A percentile compares a stretch with the other conserved stretches of the same genome.
Evolutionary conservation across 2,329 filamentous ascomycete genomes (phyloP).

Genomic region (Sporothrix phasma): DNA sequence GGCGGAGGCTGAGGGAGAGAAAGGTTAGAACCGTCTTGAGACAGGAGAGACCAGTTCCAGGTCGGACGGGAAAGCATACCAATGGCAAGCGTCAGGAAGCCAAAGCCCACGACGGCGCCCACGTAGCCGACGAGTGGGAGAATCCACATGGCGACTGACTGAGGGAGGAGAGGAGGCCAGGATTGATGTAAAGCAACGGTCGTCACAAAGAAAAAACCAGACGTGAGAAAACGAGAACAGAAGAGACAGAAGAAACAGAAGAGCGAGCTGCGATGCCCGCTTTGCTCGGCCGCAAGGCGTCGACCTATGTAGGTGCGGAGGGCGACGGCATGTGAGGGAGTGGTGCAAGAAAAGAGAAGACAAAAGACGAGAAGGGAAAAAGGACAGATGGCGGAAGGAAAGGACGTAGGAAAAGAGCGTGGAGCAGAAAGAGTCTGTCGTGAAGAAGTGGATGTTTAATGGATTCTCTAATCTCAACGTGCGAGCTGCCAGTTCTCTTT

Average conservation of each 20-base stretch:
- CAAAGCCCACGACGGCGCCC: slow-evolving; percentile 80
- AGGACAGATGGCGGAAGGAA: background rate
- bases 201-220: background rate
- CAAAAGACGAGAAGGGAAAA: background rate
- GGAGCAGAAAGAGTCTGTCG: background rate
- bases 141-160: slow-evolving; percentile 69
- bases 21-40: slow-evolving; percentile 12
- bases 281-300: slow-evolving; percentile 8
- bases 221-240: background rate
- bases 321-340: background rate
- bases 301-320: background rate
- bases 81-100: slow-evolving; percentile 89
- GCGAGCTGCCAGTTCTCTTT: too few relatives aligned
- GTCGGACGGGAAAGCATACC: slow-evolving; percentile 39
- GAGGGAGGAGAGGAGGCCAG: background rate
- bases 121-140: slow-evolving; percentile 83
- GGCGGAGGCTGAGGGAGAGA: slow-evolving; percentile 57
- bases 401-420: background rate
- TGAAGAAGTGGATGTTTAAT: background rate
- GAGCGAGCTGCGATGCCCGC: slow-evolving; percentile 1
- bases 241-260: too few relatives aligned
- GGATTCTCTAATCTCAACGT: background rate
- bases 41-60: background rate
- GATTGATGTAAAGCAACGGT: background rate
- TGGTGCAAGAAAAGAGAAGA: background rate